Percentiles rank a stretch among this genome's conserved stretches.
These are phyloP conservation scores for Grammothele lineata DNA, from an alignment of 768 basidiomycete genomes.

Conservation along the genomic window DNA sequence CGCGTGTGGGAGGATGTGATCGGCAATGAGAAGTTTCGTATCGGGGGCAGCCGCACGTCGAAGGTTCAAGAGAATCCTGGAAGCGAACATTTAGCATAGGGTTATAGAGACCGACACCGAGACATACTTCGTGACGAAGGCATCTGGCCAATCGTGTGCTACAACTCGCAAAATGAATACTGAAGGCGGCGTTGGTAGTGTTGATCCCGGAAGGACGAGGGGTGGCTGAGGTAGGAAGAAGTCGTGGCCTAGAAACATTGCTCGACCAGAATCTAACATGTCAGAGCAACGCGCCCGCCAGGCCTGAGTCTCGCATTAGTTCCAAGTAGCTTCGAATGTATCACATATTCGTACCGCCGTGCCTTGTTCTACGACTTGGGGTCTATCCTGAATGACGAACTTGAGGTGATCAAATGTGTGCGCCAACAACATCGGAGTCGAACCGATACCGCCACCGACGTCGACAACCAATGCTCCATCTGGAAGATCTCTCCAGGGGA, in stretches of 20 bases:
- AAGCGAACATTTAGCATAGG: conserved; percentile 24
- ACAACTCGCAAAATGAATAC: conserved; percentile 70
- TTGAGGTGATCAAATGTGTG: conserved; percentile 36
- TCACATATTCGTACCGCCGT: conserved; percentile 25
- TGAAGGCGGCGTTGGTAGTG: conserved; percentile 38
- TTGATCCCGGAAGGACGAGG: not conserved
- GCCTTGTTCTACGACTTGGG: conserved; percentile 50
- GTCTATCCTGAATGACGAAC: conserved; percentile 61
- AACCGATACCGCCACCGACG: conserved; percentile 69
- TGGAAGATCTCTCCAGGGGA: conserved; percentile 52
- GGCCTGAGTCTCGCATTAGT: conserved; percentile 29
- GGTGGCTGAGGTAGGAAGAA: conserved; percentile 64
- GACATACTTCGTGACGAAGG: conserved; percentile 27
- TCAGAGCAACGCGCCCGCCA: conserved; percentile 60
- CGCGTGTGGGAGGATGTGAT: conserved; percentile 66
- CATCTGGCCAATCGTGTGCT: conserved; percentile 78
- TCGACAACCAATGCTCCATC: conserved; percentile 54
- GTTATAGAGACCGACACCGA: too few species aligned
- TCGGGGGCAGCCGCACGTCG: conserved; percentile 35
- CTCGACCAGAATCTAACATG: conserved; percentile 49
- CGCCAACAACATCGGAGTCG: conserved; percentile 40
- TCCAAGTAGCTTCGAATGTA: too few species aligned
- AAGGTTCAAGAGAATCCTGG: conserved; percentile 41
- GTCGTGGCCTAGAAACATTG: conserved; percentile 66
- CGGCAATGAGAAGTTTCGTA: conserved; percentile 66